A percentile compares a stretch with the other conserved stretches of the same genome.
Conservation (phyloP, 768 basidiomycete species). For the Termitomyces sp. region DNA sequence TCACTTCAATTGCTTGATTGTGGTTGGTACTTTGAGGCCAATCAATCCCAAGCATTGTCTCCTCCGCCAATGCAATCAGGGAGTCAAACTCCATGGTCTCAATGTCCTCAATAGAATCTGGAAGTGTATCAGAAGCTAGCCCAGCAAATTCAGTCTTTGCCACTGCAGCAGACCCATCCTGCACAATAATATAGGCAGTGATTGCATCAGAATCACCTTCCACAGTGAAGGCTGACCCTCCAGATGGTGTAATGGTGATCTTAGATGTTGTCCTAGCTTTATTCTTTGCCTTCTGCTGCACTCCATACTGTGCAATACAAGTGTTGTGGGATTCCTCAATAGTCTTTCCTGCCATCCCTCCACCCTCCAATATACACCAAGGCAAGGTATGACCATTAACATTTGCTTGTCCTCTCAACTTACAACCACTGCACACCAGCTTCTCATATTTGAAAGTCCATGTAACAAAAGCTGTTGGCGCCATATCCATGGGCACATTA, state of each 20-base stretch:
- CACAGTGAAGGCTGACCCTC: not conserved
- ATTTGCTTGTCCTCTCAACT: no score
- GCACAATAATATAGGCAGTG: not conserved
- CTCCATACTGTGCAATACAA: no score
- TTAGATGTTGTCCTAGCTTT: no score
- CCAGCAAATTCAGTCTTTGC: not conserved
- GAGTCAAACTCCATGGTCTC: not conserved
- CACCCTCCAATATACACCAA: no score
- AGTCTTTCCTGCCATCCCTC: no score
- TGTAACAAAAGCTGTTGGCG: no score
- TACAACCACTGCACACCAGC: no score
- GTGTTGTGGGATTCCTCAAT: no score
- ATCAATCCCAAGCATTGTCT: not conserved
- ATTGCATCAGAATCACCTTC: not conserved
- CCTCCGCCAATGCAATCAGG: not conserved
- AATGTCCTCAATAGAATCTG: not conserved
- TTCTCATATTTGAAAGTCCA: no score
- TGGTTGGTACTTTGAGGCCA: not conserved
- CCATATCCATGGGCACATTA: no score
- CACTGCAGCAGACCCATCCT: not conserved
- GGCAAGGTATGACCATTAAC: no score
- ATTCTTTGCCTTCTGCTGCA: no score
- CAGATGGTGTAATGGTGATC: not conserved
- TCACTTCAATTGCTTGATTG: not conserved
- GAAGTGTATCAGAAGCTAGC: not conserved